These are phyloP conservation scores for Backusella circina DNA, from an alignment of 192 early-diverging fungal genomes.

Conservation along the genomic window DNA sequence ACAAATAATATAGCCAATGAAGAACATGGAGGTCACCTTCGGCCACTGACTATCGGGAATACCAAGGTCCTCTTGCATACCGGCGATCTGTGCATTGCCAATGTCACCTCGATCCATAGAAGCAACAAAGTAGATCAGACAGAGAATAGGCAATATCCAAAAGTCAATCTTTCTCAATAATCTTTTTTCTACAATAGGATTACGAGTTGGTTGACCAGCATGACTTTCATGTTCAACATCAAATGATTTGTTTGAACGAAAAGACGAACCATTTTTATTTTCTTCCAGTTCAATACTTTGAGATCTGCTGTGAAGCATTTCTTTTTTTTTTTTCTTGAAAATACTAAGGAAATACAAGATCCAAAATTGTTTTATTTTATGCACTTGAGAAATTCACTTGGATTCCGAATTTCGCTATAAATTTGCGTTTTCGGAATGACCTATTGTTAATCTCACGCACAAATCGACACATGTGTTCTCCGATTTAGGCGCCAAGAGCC, in stretches of 20 bases:
- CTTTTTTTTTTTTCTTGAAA: no score
- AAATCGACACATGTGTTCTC: not conserved
- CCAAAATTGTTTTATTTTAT: not conserved
- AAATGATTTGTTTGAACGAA: not conserved
- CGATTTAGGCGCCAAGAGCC: not conserved
- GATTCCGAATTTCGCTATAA: not conserved
- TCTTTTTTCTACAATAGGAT: not conserved
- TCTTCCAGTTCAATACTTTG: not conserved
- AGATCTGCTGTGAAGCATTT: no score
- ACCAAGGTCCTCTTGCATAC: constrained; percentile 14
- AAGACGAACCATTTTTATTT: not conserved
- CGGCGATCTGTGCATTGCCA: constrained; percentile 16
- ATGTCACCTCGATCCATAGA: constrained; percentile 17
- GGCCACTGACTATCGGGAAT: not conserved
- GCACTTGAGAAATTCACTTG: not conserved
- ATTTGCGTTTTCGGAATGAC: not conserved
- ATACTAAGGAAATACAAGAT: not conserved
- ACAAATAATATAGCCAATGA: not conserved
- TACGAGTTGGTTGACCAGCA: not conserved
- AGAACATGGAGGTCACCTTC: not conserved
- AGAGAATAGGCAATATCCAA: constrained; percentile 12
- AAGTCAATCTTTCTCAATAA: constrained; percentile 16
- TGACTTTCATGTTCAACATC: not conserved
- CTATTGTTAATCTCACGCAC: not conserved
- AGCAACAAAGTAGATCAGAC: constrained; percentile 2